A percentile compares a stretch with the other conserved stretches of the same genome.
These are phyloP conservation scores for Kwoniella europaea DNA, from an alignment of 768 basidiomycete species.

Conservation along the genomic window DNA sequence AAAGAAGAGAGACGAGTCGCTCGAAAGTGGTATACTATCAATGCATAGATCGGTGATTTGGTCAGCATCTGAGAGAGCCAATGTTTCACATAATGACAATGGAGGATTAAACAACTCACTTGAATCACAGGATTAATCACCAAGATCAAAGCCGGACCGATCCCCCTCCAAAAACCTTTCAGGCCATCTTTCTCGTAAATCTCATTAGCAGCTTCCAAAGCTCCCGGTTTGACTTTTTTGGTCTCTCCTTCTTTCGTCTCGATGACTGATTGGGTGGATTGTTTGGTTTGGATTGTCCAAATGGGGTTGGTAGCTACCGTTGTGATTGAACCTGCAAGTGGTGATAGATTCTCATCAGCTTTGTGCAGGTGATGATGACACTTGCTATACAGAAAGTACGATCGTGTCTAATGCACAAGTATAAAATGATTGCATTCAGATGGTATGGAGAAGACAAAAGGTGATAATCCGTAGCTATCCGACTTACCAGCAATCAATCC, in stretches of 20 bases:
- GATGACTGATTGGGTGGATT: constrained; percentile 62
- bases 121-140: constrained; percentile 93
- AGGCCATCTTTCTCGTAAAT: constrained; percentile 77
- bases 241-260: constrained; percentile 10
- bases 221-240: constrained; percentile 62
- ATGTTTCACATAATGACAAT: no score
- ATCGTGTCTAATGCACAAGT: no score
- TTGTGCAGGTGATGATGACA: background rate
- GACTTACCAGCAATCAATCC: constrained; percentile 90
- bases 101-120: constrained; percentile 32
- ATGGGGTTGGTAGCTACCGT: constrained; percentile 90
- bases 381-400: background rate
- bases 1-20: constrained; percentile 83
- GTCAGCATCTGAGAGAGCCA: no score
- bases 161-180: constrained; percentile 86
- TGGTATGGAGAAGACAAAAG: no score
- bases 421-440: no score
- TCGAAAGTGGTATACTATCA: constrained; percentile 89
- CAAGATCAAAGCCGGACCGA: constrained; percentile 89
- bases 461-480: no score
- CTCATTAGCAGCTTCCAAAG: constrained; percentile 69
- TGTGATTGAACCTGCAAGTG: constrained; percentile 90
- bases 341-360: no score
- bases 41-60: background rate
- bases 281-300: constrained; percentile 94